Percentiles rank a stretch among this genome's conserved stretches.
These are phyloP conservation scores for Solanum bulbocastanum DNA, from an alignment of 257 asterid genomes.

Conservation along the genomic window DNA sequence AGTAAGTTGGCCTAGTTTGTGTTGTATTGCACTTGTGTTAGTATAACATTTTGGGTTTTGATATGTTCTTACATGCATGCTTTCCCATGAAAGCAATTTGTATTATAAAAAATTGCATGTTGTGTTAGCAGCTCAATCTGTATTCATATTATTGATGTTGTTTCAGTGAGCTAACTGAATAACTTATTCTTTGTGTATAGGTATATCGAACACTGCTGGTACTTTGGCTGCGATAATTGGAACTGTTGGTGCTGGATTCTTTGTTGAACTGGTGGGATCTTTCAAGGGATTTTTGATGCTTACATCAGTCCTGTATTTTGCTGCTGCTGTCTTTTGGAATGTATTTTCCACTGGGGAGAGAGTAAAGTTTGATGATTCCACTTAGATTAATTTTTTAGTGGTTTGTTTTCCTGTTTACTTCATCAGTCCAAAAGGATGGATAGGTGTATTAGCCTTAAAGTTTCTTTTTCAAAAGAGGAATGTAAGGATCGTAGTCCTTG, in stretches of 20 bases:
- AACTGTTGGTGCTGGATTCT: slow-evolving; percentile 94
- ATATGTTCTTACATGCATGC: not conserved
- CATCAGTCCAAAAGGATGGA: not conserved
- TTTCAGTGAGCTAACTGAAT: not conserved
- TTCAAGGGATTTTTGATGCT: slow-evolving; percentile 78
- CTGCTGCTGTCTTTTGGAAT: slow-evolving; percentile 63
- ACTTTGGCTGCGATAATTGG: slow-evolving; percentile 89
- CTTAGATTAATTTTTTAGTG: slow-evolving; percentile 2
- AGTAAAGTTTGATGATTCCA: slow-evolving; percentile 60
- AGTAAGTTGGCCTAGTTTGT: not conserved
- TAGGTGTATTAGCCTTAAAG: not conserved
- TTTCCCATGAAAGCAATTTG: not conserved
- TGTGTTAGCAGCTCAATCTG: not conserved
- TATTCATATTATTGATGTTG: not conserved
- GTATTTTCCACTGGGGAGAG: slow-evolving; percentile 74
- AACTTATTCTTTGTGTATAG: slow-evolving; percentile 20
- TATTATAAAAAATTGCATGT: not conserved
- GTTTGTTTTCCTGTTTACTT: not conserved
- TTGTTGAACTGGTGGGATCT: slow-evolving; percentile 79
- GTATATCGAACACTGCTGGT: slow-evolving; percentile 83
- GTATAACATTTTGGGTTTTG: not conserved
- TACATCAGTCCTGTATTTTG: slow-evolving; percentile 66
- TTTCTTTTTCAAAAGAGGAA: not conserved
- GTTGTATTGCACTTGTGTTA: not conserved
- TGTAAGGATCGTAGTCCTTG: not conserved